phyloP scores from a whole-genome alignment of 345 rosid genomes.

The Pistacia vera region DNA sequence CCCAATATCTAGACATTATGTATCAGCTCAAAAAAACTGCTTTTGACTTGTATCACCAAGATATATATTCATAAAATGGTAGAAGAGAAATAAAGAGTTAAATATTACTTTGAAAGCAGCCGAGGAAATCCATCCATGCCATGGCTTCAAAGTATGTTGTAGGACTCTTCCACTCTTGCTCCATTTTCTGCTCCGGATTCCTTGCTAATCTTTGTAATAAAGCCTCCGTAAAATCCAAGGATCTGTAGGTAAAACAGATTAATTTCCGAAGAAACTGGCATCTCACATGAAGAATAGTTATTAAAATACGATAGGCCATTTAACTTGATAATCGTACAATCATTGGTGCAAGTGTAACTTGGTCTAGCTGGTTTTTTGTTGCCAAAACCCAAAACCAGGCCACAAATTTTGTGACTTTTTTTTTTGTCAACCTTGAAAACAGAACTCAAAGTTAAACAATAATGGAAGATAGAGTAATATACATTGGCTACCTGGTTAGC shows the following conservation, averaged over 20 bases:
- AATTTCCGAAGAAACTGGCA: background rate
- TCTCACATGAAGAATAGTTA: background rate
- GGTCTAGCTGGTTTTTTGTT: background rate
- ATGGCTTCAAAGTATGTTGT: conserved; percentile 68
- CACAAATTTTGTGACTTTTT: background rate
- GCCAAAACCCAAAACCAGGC: background rate
- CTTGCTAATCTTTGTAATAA: conserved; percentile 54
- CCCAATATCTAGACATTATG: background rate
- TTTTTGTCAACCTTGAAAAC: background rate
- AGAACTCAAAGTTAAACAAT: background rate
- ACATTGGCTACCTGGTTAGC: conserved; percentile 75
- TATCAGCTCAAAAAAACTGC: background rate
- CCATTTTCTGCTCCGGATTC: conserved; percentile 66
- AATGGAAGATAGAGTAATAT: background rate
- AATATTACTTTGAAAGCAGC: conserved; percentile 82
- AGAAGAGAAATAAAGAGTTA: background rate
- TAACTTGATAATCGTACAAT: background rate
- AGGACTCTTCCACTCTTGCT: conserved; percentile 79
- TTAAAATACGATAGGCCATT: background rate
- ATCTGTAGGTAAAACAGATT: conserved; percentile 39
- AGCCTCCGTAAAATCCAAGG: conserved; percentile 66
- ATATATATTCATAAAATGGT: background rate
- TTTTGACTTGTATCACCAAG: background rate
- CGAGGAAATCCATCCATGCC: conserved; percentile 95
- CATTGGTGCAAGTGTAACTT: background rate